These are phyloP conservation scores for Sphaerulina populicola DNA, from an alignment of 2,329 filamentous ascomycete species.

Conservation along the genomic window DNA sequence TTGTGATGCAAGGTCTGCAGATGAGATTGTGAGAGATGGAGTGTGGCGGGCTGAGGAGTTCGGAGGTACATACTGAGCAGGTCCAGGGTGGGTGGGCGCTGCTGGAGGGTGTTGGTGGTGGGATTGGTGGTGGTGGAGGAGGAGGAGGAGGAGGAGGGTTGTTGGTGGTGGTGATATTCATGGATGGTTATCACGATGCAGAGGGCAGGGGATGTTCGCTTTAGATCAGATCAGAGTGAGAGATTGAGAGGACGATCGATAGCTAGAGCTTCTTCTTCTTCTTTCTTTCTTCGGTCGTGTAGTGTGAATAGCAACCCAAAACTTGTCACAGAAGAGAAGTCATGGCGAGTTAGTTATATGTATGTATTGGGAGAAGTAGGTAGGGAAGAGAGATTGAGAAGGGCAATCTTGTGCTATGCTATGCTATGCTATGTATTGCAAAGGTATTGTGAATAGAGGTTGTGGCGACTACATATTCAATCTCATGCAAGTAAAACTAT, in stretches of 20 bases:
- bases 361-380: too few relatives aligned
- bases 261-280: neutral
- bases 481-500: neutral
- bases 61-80: conserved; percentile 4
- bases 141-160: neutral
- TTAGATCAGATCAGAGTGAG: neutral
- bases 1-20: conserved; percentile 13
- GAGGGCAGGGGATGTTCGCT: neutral
- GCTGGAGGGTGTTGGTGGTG: neutral
- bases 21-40: neutral
- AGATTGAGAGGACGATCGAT: neutral
- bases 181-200: neutral
- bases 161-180: neutral
- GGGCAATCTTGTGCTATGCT: neutral
- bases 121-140: neutral
- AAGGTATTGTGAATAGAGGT: neutral
- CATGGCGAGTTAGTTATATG: too few relatives aligned
- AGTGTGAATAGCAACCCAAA: neutral
- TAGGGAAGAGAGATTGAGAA: neutral
- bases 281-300: neutral
- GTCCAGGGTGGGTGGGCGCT: conserved; percentile 2
- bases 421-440: neutral
- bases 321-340: neutral
- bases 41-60: conserved; percentile 1
- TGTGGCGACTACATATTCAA: neutral